Percentiles rank a stretch among this genome's conserved stretches.
phyloP scores from a whole-genome alignment of 108 stramenopile genomes.

The Cyclotella sp. region DNA sequence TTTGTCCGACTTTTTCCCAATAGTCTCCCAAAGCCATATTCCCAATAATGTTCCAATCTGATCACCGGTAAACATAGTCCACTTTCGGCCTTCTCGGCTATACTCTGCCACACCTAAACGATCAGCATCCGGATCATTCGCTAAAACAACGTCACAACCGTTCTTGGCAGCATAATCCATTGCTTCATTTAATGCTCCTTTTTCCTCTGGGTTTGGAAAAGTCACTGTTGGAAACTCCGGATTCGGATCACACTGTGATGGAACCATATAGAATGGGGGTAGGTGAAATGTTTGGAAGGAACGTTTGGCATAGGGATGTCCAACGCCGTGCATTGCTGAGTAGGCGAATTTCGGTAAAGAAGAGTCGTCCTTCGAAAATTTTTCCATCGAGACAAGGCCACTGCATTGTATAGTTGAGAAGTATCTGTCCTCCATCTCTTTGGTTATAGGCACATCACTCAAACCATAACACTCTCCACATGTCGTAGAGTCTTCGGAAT shows the following conservation, averaged over 20 bases:
- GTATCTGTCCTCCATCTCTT: conserved; percentile 65
- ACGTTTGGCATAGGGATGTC: conserved; percentile 68
- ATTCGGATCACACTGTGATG: conserved; percentile 88
- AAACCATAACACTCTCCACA: conserved; percentile 64
- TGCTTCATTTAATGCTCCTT: conserved; percentile 92
- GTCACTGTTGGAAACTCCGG: conserved; percentile 93
- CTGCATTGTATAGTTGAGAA: conserved; percentile 62
- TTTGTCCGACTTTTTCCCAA: conserved; percentile 68
- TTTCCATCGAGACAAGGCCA: conserved; percentile 64
- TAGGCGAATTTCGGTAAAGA: conserved; percentile 75
- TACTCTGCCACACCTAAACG: conserved; percentile 94
- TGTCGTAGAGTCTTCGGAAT: conserved; percentile 14
- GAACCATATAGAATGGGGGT: conserved; percentile 76
- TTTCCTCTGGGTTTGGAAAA: conserved; percentile 98
- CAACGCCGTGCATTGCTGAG: conserved; percentile 98
- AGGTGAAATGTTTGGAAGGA: conserved; percentile 81
- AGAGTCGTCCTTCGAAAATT: background rate
- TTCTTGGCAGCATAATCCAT: conserved; percentile 73
- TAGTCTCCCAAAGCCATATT: conserved; percentile 85
- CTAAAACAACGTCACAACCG: conserved; percentile 84
- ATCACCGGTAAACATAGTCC: conserved; percentile 95
- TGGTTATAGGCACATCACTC: conserved; percentile 46
- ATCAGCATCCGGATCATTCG: conserved; percentile 99
- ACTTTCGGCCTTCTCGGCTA: conserved; percentile 63
- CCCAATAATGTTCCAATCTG: conserved; percentile 95